Evolutionary conservation across 129 eudicot genomes (phyloP).

Genomic region (Mikania micrantha): DNA sequence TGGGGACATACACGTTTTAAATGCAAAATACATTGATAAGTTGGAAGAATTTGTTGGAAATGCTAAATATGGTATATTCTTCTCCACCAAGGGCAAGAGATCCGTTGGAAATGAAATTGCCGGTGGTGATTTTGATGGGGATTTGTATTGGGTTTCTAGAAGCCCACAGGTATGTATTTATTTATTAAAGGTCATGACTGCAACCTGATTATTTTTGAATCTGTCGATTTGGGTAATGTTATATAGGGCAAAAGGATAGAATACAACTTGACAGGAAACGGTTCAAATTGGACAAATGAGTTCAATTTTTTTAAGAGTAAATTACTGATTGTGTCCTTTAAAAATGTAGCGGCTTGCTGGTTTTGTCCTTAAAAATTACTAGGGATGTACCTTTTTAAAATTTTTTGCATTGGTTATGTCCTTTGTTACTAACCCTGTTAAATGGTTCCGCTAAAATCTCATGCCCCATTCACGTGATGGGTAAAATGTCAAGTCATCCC

Average conservation of each 20-base stretch:
- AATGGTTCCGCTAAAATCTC: no score
- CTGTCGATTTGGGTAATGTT: not conserved
- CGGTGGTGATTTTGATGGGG: conserved; percentile 89
- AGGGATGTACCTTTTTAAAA: no score
- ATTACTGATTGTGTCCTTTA: no score
- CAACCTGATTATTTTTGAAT: not conserved
- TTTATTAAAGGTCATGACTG: not conserved
- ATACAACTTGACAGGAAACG: not conserved
- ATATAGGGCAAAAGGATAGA: not conserved
- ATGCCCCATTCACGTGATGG: no score
- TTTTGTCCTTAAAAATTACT: no score
- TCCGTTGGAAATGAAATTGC: conserved; percentile 77
- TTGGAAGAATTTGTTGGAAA: conserved; percentile 65
- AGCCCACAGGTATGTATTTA: conserved; percentile 40
- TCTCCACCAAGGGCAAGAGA: conserved; percentile 63
- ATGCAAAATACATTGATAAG: conserved; percentile 46
- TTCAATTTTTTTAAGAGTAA: no score
- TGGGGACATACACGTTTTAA: conserved; percentile 67
- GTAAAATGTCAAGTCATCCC: no score
- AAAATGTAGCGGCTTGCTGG: no score
- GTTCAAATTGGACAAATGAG: not conserved
- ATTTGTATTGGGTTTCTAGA: conserved; percentile 71
- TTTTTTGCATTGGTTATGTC: no score
- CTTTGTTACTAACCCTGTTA: no score
- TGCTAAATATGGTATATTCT: conserved; percentile 74